Evolutionary conservation across 495 filamentous ascomycete species (phyloP).

Genomic region (Neurospora sp.): DNA sequence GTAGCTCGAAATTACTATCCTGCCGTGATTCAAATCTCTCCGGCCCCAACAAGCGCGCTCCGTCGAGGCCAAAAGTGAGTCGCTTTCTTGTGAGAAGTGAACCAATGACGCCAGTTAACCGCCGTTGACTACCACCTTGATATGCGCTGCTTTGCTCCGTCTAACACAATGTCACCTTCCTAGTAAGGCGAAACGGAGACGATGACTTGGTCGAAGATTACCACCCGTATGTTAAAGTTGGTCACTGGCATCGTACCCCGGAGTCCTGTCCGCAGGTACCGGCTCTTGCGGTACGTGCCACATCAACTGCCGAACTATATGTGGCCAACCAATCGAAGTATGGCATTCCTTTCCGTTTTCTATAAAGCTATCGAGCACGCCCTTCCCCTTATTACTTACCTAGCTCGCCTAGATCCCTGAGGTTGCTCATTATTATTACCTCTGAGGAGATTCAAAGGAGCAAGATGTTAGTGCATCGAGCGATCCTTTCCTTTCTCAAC

Average conservation of each 20-base stretch:
- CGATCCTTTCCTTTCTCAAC: background rate
- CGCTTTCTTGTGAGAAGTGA: background rate
- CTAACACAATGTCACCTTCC: background rate
- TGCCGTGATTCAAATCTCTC: background rate
- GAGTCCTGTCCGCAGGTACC: background rate
- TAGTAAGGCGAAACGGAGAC: background rate
- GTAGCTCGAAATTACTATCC: background rate
- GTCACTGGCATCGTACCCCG: no score
- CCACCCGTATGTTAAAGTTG: background rate
- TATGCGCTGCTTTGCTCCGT: background rate
- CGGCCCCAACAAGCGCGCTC: background rate
- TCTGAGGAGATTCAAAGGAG: background rate
- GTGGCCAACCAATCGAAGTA: background rate
- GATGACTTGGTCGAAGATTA: background rate
- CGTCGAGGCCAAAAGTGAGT: background rate
- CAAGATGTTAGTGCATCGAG: background rate
- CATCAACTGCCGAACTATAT: background rate
- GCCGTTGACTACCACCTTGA: background rate
- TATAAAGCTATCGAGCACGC: background rate
- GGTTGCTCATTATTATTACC: background rate
- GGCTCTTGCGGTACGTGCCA: background rate
- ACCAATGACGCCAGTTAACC: background rate
- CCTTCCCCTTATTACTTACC: background rate
- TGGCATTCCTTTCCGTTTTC: background rate
- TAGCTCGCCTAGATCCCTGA: background rate